phyloP scores from a whole-genome alignment of 2,329 filamentous ascomycete genomes.

The Colletotrichum scovillei region DNA sequence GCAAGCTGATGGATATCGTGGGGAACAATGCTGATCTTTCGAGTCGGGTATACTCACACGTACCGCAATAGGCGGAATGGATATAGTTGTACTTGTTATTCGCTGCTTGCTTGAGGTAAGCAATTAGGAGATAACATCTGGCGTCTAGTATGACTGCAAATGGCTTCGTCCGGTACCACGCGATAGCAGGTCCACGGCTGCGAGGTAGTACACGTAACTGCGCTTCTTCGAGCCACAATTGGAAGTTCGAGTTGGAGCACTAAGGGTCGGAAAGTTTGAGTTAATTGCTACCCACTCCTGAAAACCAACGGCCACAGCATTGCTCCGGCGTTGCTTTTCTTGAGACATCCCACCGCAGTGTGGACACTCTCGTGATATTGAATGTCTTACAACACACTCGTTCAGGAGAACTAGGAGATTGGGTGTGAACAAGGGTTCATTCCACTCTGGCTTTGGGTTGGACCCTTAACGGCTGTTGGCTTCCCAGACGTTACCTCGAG shows the following conservation, averaged over 20 bases:
- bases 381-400: constrained; percentile 9
- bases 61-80: background rate
- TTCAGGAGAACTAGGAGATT: constrained; percentile 25
- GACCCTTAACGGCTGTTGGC: constrained; percentile 1
- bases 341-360: constrained; percentile 1
- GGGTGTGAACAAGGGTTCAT: constrained; percentile 14
- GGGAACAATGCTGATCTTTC: background rate
- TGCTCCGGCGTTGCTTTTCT: constrained; percentile 17
- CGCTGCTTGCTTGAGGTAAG: background rate
- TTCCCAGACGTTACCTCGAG: background rate
- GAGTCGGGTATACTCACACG: background rate
- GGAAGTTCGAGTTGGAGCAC: background rate
- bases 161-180: background rate
- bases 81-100: background rate
- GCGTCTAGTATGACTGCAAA: background rate
- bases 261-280: background rate
- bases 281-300: background rate
- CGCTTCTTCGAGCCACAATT: background rate
- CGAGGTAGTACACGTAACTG: background rate
- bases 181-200: background rate
- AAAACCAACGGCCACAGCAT: background rate
- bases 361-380: background rate
- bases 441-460: background rate
- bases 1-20: background rate
- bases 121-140: background rate